These are phyloP conservation scores for Euphorbia celastroides DNA, from an alignment of 441 rosid species.

Conservation along the genomic window DNA sequence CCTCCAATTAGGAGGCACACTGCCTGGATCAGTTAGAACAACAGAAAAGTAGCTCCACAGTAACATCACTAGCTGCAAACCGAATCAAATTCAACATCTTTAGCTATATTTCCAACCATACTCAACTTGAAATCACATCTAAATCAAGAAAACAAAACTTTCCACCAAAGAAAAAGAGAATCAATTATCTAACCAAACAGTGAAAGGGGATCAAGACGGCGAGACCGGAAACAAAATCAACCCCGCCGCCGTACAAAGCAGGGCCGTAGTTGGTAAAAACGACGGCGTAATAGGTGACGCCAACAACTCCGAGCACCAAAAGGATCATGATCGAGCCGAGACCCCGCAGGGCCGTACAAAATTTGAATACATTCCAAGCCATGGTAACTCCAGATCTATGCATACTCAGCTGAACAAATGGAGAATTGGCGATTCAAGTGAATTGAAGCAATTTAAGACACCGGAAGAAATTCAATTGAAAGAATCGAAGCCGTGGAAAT, in stretches of 20 bases:
- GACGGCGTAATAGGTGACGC: slow-evolving; percentile 87
- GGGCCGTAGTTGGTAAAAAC: slow-evolving; percentile 85
- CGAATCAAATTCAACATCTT: slow-evolving; percentile 9
- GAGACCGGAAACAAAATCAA: slow-evolving; percentile 50
- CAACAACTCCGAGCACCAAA: slow-evolving; percentile 81
- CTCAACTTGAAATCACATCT: neutral
- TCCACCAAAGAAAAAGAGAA: neutral
- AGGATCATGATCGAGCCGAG: slow-evolving; percentile 97
- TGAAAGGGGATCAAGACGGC: slow-evolving; percentile 66
- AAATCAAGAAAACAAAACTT: slow-evolving; percentile 1
- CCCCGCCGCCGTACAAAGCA: slow-evolving; percentile 53
- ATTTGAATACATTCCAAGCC: slow-evolving; percentile 98
- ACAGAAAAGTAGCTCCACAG: slow-evolving; percentile 86
- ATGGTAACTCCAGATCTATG: slow-evolving; percentile 83
- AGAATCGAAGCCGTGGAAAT: neutral
- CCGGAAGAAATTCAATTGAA: neutral
- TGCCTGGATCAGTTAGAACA: slow-evolving; percentile 79
- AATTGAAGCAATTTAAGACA: no score
- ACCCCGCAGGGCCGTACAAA: slow-evolving; percentile 85
- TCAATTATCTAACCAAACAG: slow-evolving; percentile 41
- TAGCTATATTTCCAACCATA: slow-evolving; percentile 10
- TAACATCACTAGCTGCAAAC: slow-evolving; percentile 66
- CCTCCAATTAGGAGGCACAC: slow-evolving; percentile 81
- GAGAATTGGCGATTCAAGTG: slow-evolving; percentile 5
- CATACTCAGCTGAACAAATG: slow-evolving; percentile 31